Percentiles rank a stretch among this genome's conserved stretches.
Conservation (phyloP, 805 yeast species). For the Sugiyamaella lignohabitans region DNA sequence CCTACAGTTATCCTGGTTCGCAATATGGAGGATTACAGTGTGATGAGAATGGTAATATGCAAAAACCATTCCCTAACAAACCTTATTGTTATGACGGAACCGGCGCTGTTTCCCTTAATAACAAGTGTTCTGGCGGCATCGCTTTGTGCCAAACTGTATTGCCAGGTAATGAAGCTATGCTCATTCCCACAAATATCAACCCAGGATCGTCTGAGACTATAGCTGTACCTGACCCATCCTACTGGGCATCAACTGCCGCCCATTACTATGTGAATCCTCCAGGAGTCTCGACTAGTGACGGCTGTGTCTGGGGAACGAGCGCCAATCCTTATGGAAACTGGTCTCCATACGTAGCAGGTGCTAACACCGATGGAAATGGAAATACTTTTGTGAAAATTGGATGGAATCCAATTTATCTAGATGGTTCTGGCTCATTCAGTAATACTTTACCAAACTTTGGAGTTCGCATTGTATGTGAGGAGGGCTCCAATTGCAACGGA, state of each 20-base stretch:
- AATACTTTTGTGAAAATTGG: constrained; percentile 79
- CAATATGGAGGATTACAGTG: constrained; percentile 81
- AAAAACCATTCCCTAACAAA: constrained; percentile 51
- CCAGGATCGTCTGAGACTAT: constrained; percentile 43
- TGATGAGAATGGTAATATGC: constrained; percentile 58
- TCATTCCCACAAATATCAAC: constrained; percentile 72
- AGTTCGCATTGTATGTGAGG: constrained; percentile 65
- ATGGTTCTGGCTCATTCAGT: constrained; percentile 45
- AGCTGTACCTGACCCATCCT: constrained; percentile 74
- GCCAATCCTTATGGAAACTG: constrained; percentile 75
- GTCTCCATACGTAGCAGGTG: constrained; percentile 92
- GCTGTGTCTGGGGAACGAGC: constrained; percentile 85
- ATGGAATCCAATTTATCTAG: constrained; percentile 84
- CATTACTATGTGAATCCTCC: constrained; percentile 94
- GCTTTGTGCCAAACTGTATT: constrained; percentile 90
- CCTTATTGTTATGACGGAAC: constrained; percentile 71
- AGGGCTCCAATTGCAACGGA: constrained; percentile 64
- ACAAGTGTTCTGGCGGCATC: constrained; percentile 51
- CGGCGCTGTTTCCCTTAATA: constrained; percentile 61
- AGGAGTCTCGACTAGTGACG: constrained; percentile 82
- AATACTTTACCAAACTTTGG: constrained; percentile 60
- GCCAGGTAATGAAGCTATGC: constrained; percentile 93
- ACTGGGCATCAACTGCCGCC: constrained; percentile 82
- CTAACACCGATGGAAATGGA: constrained; percentile 64
- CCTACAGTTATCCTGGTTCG: constrained; percentile 70